Percentiles rank a stretch among this genome's conserved stretches.
These are phyloP conservation scores for Gossypium armourianum DNA, from an alignment of 441 rosid species.

Conservation along the genomic window DNA sequence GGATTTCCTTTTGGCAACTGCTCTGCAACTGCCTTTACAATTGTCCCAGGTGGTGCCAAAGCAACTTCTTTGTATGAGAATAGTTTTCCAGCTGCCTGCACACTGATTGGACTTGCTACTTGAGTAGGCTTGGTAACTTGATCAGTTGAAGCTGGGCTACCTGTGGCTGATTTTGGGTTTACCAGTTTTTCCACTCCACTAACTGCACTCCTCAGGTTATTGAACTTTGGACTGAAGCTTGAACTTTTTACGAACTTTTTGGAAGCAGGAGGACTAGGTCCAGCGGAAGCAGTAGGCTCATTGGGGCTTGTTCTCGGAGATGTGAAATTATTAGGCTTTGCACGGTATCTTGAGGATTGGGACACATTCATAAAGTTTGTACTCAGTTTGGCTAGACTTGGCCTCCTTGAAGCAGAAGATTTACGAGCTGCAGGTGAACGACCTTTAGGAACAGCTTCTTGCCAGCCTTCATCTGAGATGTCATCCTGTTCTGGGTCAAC, in stretches of 20 bases:
- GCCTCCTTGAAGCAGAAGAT: conserved; percentile 57
- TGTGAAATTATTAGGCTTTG: conserved; percentile 49
- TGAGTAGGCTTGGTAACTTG: conserved; percentile 46
- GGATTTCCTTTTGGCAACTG: conserved; percentile 47
- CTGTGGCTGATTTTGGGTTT: conserved; percentile 41
- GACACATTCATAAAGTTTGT: conserved; percentile 71
- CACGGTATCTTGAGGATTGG: conserved; percentile 59
- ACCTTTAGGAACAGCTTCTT: conserved; percentile 67
- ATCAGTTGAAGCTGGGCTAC: conserved; percentile 42
- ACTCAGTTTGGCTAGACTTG: conserved; percentile 75
- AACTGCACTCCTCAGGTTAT: conserved; percentile 26
- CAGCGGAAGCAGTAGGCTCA: conserved; percentile 40
- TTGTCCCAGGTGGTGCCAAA: conserved; percentile 88
- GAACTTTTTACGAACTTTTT: conserved; percentile 61
- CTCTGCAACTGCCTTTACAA: conserved; percentile 76
- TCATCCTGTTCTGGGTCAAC: conserved; percentile 33
- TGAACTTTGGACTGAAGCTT: conserved; percentile 60
- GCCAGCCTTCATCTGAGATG: conserved; percentile 71
- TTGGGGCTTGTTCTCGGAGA: conserved; percentile 47
- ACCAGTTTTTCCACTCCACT: conserved; percentile 39
- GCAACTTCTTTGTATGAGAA: conserved; percentile 99
- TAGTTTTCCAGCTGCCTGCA: conserved; percentile 71
- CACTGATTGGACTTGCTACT: conserved; percentile 41
- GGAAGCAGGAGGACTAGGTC: conserved; percentile 35
- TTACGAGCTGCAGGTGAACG: conserved; percentile 66